Conservation (phyloP, 768 basidiomycete species). For the Leucocoprinus birnbaumii region DNA sequence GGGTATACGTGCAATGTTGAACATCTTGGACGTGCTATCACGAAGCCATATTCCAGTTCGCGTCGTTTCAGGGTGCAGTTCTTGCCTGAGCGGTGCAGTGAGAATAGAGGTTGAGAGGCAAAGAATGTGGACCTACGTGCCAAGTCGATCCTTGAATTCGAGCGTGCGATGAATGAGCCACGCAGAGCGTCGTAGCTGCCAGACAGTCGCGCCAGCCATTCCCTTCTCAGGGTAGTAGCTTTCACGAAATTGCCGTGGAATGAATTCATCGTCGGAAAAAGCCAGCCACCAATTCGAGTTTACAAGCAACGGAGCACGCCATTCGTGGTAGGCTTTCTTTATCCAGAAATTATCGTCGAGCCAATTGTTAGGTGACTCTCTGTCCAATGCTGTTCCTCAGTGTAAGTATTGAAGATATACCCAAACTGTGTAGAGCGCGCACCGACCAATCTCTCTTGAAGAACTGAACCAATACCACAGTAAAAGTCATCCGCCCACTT, state of each 20-base stretch:
- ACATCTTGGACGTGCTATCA: conserved; percentile 56
- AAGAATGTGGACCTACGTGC: conserved; percentile 43
- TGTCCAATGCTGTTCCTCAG: conserved; percentile 64
- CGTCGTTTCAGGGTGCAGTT: conserved; percentile 66
- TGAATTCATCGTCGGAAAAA: conserved; percentile 67
- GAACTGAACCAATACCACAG: conserved; percentile 58
- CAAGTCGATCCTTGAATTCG: conserved; percentile 66
- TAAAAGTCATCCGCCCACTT: conserved; percentile 71
- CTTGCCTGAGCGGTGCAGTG: conserved; percentile 45
- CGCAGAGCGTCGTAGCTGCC: conserved; percentile 85
- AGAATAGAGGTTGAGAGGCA: background rate
- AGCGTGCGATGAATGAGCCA: conserved; percentile 75
- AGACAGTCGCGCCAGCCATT: conserved; percentile 53
- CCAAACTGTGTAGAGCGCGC: conserved; percentile 19
- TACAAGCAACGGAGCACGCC: conserved; percentile 79
- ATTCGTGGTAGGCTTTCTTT: conserved; percentile 84
- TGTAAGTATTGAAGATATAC: conserved; percentile 19
- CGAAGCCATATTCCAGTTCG: conserved; percentile 71
- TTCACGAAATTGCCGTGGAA: conserved; percentile 43
- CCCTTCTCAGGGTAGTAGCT: background rate
- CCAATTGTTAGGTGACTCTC: conserved; percentile 86
- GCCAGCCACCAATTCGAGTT: conserved; percentile 98
- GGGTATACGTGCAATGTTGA: conserved; percentile 79
- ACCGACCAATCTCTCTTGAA: conserved; percentile 79
- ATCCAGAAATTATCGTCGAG: conserved; percentile 93